Conservation (phyloP, 1,139 yeast species). For the Hyphopichia khmerensis region DNA sequence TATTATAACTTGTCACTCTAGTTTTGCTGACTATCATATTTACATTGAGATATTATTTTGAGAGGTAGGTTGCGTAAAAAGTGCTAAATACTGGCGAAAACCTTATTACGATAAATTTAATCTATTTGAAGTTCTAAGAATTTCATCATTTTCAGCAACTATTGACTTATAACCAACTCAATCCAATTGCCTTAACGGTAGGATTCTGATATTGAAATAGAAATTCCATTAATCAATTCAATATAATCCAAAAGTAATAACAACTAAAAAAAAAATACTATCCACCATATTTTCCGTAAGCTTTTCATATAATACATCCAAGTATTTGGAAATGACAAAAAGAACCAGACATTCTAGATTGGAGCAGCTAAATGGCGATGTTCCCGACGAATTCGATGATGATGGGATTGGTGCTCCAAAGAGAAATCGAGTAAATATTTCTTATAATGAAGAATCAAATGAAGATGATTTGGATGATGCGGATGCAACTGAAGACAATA, state of each 20-base stretch:
- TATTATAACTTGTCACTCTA: no score
- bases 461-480: constrained; percentile 13
- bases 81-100: no score
- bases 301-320: constrained; percentile 10
- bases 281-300: constrained; percentile 7
- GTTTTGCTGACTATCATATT: no score
- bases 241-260: no score
- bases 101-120: neutral
- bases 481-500: constrained; percentile 5
- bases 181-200: no score
- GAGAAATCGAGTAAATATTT: constrained; percentile 6
- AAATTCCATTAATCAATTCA: neutral
- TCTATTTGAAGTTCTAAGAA: no score
- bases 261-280: neutral
- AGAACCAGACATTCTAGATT: constrained; percentile 6
- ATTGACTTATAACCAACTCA: no score
- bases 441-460: constrained; percentile 14
- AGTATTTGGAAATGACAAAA: constrained; percentile 11
- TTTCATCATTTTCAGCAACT: no score
- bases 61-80: no score
- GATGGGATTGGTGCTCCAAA: constrained; percentile 14
- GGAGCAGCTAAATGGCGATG: constrained; percentile 3
- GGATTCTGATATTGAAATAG: no score
- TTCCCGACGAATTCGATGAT: constrained; percentile 9
- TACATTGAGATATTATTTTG: no score